These are phyloP conservation scores for Simmondsia chinensis DNA, from an alignment of 148 eudicot genomes.

Conservation along the genomic window DNA sequence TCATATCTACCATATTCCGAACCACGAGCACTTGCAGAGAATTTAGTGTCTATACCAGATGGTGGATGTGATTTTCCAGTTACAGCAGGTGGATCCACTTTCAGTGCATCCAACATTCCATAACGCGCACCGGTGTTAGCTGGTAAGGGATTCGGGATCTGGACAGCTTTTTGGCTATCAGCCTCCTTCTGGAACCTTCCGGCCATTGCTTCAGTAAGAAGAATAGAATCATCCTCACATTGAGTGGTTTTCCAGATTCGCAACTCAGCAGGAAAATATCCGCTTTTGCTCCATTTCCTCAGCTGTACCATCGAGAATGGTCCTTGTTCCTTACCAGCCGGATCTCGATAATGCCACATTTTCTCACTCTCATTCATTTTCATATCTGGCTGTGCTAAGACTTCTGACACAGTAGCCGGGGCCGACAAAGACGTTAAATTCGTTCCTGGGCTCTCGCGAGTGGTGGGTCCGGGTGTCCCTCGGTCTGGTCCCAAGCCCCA, in stretches of 20 bases:
- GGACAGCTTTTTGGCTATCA: conserved; percentile 7
- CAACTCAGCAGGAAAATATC: conserved; percentile 76
- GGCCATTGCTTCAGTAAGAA: conserved; percentile 61
- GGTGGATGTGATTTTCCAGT: conserved; percentile 5
- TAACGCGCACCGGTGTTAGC: conserved; percentile 11
- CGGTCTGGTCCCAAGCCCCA: conserved; percentile 42
- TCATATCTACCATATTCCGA: conserved; percentile 27
- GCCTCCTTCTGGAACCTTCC: conserved; percentile 52
- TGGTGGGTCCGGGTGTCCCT: conserved; percentile 16
- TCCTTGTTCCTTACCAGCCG: conserved; percentile 85
- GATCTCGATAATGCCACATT: conserved; percentile 84
- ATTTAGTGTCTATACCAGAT: conserved; percentile 22
- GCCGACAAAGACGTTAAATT: conserved; percentile 21
- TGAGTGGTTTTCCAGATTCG: conserved; percentile 60
- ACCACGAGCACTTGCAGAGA: conserved; percentile 20
- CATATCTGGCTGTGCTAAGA: conserved; percentile 24
- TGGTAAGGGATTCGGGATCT: conserved; percentile 10
- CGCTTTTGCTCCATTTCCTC: conserved; percentile 86
- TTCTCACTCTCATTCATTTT: conserved; percentile 60
- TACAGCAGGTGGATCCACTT: conserved; percentile 5
- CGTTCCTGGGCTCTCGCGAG: conserved; percentile 31
- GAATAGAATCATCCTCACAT: conserved; percentile 55
- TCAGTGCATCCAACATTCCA: conserved; percentile 7
- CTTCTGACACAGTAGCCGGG: conserved; percentile 27
- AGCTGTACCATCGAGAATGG: conserved; percentile 86